These are phyloP conservation scores for Suillus occidentalis DNA, from an alignment of 768 basidiomycete species.

Conservation along the genomic window DNA sequence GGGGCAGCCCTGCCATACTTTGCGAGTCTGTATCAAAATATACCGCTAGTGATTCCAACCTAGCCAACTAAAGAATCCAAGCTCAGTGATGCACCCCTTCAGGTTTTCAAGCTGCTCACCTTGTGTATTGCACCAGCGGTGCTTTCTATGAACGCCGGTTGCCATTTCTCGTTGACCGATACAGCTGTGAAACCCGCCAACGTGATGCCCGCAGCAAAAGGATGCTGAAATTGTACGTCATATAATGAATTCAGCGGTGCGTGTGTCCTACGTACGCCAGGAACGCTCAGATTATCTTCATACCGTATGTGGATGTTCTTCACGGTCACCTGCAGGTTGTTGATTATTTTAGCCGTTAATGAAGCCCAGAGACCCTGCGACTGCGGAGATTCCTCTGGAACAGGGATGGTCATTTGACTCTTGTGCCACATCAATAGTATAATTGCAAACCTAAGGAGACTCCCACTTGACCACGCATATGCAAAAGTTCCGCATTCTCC, in stretches of 20 bases:
- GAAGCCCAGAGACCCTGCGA: slow-evolving; percentile 85
- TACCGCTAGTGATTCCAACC: slow-evolving; percentile 80
- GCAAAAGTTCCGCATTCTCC: slow-evolving; percentile 82
- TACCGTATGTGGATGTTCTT: slow-evolving; percentile 96
- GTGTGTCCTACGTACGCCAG: slow-evolving; percentile 60
- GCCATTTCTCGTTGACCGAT: slow-evolving; percentile 88
- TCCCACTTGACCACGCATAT: slow-evolving; percentile 60
- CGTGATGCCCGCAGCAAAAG: slow-evolving; percentile 90
- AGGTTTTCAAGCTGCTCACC: slow-evolving; percentile 37
- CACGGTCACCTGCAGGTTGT: slow-evolving; percentile 94
- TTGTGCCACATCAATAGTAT: background rate
- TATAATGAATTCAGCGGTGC: background rate
- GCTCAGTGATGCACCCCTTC: slow-evolving; percentile 8
- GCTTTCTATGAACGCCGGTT: slow-evolving; percentile 90
- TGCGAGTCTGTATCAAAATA: slow-evolving; percentile 94
- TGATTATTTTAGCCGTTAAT: slow-evolving; percentile 84
- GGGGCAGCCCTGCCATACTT: slow-evolving; percentile 69
- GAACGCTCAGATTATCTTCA: slow-evolving; percentile 92
- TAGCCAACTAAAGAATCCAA: slow-evolving; percentile 60
- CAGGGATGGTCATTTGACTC: slow-evolving; percentile 3
- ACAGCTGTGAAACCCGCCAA: slow-evolving; percentile 84
- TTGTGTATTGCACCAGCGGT: slow-evolving; percentile 87
- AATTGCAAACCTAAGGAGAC: slow-evolving; percentile 42
- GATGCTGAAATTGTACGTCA: slow-evolving; percentile 57
- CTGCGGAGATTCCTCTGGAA: slow-evolving; percentile 55